Evolutionary conservation across 1,284 basidiomycete species (phyloP), one percentile per base, ranked within the genome.

Genomic region (Hemileia vastatrix): DNA sequence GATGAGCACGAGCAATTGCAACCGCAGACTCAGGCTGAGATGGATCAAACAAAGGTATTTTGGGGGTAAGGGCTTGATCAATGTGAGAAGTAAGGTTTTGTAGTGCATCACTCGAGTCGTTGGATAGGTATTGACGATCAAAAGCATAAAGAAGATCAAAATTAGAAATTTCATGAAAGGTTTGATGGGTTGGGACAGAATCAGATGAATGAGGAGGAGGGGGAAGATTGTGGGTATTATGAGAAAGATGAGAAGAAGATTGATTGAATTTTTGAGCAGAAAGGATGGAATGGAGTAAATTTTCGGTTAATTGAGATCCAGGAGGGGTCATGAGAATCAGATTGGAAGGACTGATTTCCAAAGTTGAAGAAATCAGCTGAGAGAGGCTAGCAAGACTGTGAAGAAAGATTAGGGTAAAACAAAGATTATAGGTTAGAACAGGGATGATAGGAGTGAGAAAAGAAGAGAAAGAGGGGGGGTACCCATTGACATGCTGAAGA

Each of bases 241-340:
- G 8, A n/a, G n/a, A n/a, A 11, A 18, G 40, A 33, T 32, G 52
- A n/a, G 40, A 21, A 6, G 50, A 24, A 45, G 51, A 48, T 24
- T 33, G 23, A 44, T n/a, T n/a, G n/a, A n/a, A n/a, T n/a, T n/a
- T n/a, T n/a, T 19, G 43, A n/a, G 51, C 24, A 33, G 48, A 11
- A 43, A 61, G 32, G 51, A 61, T 61, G 9, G 59, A 47, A 52
- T 53, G 40, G 43, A 61, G 52, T 9, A 54, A 27, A 33, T 54
- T 61, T 32, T 61, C 43, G 27, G 51, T 61, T 40, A 61, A 43
- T 54, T 61, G 59, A 9, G 59, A 54, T 19, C 59, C 59, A 8
- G 54, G 52, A 8, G 59, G 31, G 45, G 54, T 61, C 59, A 61
- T 61, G 23, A 61, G 32, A 6, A 61, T 61, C 32, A 61, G 40